A percentile compares a stretch with the other conserved stretches of the same genome.
These are phyloP conservation scores for Cladosporium sp. DNA, from an alignment of 2,329 filamentous ascomycete species.

Conservation along the genomic window DNA sequence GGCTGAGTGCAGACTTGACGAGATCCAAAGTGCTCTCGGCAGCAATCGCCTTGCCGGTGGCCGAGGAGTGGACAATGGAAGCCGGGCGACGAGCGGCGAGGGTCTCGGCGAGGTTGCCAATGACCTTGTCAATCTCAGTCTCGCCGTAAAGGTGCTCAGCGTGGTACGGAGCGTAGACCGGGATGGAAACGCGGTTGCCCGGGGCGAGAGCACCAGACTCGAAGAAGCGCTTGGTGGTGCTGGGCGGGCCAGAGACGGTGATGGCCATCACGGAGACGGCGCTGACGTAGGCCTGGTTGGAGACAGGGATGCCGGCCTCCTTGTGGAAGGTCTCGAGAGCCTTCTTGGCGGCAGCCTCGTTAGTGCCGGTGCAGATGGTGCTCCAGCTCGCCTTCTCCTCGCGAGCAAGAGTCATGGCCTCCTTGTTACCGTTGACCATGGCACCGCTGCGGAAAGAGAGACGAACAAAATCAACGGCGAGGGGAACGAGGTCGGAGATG, in stretches of 20 bases:
- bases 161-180: slow-evolving; percentile 58
- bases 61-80: slow-evolving; percentile 44
- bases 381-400: slow-evolving; percentile 63
- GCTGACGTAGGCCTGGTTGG: slow-evolving; percentile 55
- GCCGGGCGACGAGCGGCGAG: slow-evolving; percentile 40
- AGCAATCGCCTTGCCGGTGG: slow-evolving; percentile 42
- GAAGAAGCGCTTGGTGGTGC: slow-evolving; percentile 50
- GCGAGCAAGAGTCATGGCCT: slow-evolving; percentile 48
- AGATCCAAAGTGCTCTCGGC: slow-evolving; percentile 45
- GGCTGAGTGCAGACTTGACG: slow-evolving; percentile 38
- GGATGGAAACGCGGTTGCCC: slow-evolving; percentile 49
- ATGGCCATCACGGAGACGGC: slow-evolving; percentile 56
- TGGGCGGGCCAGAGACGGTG: slow-evolving; percentile 57
- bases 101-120: slow-evolving; percentile 39
- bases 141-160: slow-evolving; percentile 52
- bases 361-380: slow-evolving; percentile 57
- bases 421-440: slow-evolving; percentile 39
- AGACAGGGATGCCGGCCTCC: slow-evolving; percentile 47
- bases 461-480: slow-evolving; percentile 61
- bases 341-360: slow-evolving; percentile 48
- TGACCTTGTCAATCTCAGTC: slow-evolving; percentile 49
- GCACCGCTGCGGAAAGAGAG: slow-evolving; percentile 62
- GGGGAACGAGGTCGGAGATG: slow-evolving; percentile 56
- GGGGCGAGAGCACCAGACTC: slow-evolving; percentile 46
- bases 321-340: slow-evolving; percentile 57